Evolutionary conservation across 176 grass and related monocot genomes (phyloP), one percentile per base, ranked within the genome.

Genomic region (Oryza meyeriana): DNA sequence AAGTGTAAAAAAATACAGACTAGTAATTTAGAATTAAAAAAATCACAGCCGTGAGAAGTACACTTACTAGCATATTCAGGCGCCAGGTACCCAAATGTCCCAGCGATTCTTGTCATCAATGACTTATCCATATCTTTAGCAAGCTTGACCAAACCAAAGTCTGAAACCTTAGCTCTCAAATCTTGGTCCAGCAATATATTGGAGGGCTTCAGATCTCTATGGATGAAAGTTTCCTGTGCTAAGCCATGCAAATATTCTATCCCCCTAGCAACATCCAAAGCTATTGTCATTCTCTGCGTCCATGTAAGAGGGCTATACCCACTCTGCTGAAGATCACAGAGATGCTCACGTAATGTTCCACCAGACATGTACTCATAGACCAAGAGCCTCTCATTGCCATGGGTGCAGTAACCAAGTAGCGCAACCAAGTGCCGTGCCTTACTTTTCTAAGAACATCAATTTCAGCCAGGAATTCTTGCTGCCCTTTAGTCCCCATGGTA

Each of bases 21-120:
- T 45, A 47, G 18, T 78, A 48, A 30, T 33, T 74, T 55, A 61
- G 50, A 85, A 71, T 36, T 79, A 35, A 84, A 74, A 48, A 39
- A 87, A 26, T 39, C 33, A 57, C 36, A 70, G 58, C 5, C 73
- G 59, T 65, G 55, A 71, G 62, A 87, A 81, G n/a, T 74, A 69
- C 20, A 95, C 96, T 79, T 95, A 98, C 96, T 90, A 63, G 96
- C 96, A 82, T 98, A 98, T 81, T 98, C 95, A 66, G 96, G 96
- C 2, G 96, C 96, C 28, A 98, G 93, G 83, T 98, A 98, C 70
- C 96, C 96, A 88, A 98, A 98, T 72, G 96, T 98, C 29, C 96
- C 96, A 61, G 96, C 90, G 50, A 98, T 85, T 40, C 90, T 91
- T 72, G 96, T 98, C 89, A 95, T 90, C 89, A 98, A 87, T 52